phyloP scores from a whole-genome alignment of 176 grass and related monocot species.

The Bromus sterilis region DNA sequence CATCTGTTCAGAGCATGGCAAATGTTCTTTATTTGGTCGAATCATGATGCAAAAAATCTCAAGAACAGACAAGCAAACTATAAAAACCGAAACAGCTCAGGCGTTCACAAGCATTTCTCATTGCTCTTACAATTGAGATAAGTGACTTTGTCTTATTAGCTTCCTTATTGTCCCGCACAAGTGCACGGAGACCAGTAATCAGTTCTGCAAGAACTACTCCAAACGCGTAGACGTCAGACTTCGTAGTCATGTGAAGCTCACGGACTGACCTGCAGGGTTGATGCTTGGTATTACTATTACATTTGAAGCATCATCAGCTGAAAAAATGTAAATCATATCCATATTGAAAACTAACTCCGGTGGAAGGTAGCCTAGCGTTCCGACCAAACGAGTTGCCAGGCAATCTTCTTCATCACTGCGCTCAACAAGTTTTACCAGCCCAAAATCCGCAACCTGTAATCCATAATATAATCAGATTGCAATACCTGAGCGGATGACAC shows the following conservation, averaged over 20 bases:
- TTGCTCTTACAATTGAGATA: conserved; percentile 37
- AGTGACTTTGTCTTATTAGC: conserved; percentile 46
- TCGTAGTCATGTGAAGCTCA: conserved; percentile 68
- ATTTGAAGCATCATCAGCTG: not conserved
- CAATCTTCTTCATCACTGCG: conserved; percentile 41
- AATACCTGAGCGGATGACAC: not conserved
- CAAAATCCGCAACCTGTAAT: conserved; percentile 63
- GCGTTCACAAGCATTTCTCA: not conserved
- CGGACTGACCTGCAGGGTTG: conserved; percentile 40
- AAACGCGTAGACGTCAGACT: conserved; percentile 63
- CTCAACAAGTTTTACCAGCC: conserved; percentile 58
- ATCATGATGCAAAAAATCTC: not conserved
- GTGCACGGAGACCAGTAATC: conserved; percentile 46
- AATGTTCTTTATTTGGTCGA: not conserved
- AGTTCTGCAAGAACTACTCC: conserved; percentile 71
- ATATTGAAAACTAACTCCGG: conserved; percentile 47
- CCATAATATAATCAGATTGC: not conserved
- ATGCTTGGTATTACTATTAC: not conserved
- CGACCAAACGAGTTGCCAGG: conserved; percentile 57
- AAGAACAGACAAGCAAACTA: not conserved
- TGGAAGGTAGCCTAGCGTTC: conserved; percentile 71
- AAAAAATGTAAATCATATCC: not conserved
- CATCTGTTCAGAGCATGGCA: conserved; percentile 32
- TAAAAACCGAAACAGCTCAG: not conserved
- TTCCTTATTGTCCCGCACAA: conserved; percentile 53